Percentiles rank a stretch among this genome's conserved stretches.
Conservation (phyloP, 139 green algal genomes). For the Raphidocelis subcapitata region DNA sequence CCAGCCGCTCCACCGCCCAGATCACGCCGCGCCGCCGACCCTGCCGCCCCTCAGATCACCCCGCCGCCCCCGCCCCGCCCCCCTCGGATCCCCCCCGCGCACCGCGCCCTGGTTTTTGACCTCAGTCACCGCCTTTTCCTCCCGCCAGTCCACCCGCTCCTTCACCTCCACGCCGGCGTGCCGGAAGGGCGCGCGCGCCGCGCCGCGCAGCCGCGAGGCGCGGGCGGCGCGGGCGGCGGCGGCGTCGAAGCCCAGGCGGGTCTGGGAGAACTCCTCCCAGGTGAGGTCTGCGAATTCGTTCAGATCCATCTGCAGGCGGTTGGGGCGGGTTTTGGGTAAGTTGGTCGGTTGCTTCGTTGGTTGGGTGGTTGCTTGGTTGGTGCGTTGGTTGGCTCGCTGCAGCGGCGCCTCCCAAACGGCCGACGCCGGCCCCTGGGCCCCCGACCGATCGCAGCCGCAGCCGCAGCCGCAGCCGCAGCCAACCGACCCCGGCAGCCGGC, state of each 20-base stretch:
- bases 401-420: not conserved
- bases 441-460: not conserved
- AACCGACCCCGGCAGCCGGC: not conserved
- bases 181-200: constrained; percentile 53
- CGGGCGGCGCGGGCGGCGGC: constrained; percentile 1
- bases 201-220: not conserved
- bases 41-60: not conserved
- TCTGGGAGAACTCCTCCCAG: constrained; percentile 79
- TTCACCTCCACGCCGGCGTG: constrained; percentile 49
- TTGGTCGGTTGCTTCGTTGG: not conserved
- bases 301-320: constrained; percentile 65
- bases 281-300: constrained; percentile 86
- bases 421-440: not conserved
- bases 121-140: constrained; percentile 75
- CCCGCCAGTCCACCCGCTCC: constrained; percentile 76
- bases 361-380: not conserved
- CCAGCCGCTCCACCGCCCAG: too few species aligned
- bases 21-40: not conserved
- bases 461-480: not conserved
- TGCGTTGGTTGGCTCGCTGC: not conserved
- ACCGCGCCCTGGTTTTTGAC: constrained; percentile 92
- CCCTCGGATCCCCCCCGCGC: not conserved
- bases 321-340: not conserved
- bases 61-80: not conserved
- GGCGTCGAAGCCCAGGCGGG: constrained; percentile 62